These are phyloP conservation scores for Macrophomina pseudophaseolina DNA, from an alignment of 2,329 filamentous ascomycete genomes.

Conservation along the genomic window DNA sequence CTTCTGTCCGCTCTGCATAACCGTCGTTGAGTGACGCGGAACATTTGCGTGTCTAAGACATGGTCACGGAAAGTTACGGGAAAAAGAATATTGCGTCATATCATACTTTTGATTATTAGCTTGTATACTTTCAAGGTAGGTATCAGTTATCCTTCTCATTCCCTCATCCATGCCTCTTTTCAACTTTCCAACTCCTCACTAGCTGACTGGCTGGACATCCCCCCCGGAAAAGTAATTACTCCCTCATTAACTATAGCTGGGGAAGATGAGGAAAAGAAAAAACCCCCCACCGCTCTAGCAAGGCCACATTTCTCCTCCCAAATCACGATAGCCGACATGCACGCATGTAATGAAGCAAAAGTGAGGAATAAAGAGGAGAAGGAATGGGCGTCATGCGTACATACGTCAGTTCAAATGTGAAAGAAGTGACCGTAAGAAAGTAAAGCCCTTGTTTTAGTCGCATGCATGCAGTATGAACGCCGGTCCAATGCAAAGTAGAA, in stretches of 20 bases:
- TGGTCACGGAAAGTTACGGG: too few relatives aligned
- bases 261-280: neutral
- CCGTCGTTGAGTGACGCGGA: too few relatives aligned
- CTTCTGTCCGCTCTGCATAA: too few relatives aligned
- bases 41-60: too few relatives aligned
- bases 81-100: too few relatives aligned
- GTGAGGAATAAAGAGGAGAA: neutral
- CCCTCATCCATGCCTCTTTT: too few relatives aligned
- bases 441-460: neutral
- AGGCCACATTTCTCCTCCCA: neutral
- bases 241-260: neutral
- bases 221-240: neutral
- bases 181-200: too few relatives aligned
- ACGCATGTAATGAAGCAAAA: neutral
- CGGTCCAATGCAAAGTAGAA: slow-evolving; percentile 5
- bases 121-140: too few relatives aligned
- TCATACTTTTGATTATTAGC: too few relatives aligned
- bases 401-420: neutral
- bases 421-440: neutral
- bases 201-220: neutral
- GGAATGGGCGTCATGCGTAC: neutral
- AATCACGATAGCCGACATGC: neutral
- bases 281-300: neutral
- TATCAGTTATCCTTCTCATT: too few relatives aligned
- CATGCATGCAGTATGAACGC: slow-evolving; percentile 11